These are phyloP conservation scores for Penicillium sp. DNA, from an alignment of 2,329 filamentous ascomycete genomes.

Conservation along the genomic window DNA sequence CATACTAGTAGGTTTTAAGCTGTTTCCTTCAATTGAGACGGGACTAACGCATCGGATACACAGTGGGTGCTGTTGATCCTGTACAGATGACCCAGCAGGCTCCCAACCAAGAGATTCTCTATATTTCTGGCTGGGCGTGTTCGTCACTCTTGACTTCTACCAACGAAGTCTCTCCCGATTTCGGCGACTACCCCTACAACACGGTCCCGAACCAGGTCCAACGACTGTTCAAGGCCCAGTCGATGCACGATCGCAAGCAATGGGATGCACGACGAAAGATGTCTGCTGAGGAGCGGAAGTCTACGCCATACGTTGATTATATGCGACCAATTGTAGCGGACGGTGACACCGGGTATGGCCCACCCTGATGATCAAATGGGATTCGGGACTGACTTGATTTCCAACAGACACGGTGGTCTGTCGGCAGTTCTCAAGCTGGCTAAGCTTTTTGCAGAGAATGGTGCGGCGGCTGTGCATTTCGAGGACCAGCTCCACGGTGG, in stretches of 20 bases:
- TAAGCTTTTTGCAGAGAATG: slow-evolving; percentile 96
- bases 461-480: slow-evolving; percentile 93
- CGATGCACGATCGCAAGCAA: slow-evolving; percentile 93
- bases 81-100: slow-evolving; percentile 99
- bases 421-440: slow-evolving; percentile 93
- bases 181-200: slow-evolving; percentile 98
- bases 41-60: slow-evolving; percentile 16
- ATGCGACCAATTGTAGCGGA: slow-evolving; percentile 93
- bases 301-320: slow-evolving; percentile 84
- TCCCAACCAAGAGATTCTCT: slow-evolving; percentile 90
- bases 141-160: slow-evolving; percentile 89
- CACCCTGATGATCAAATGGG: not conserved
- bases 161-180: slow-evolving; percentile 96
- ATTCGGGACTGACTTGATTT: slow-evolving; percentile 6
- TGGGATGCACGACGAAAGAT: slow-evolving; percentile 83
- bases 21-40: not conserved
- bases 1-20: slow-evolving; percentile 70
- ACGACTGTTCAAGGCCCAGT: slow-evolving; percentile 91
- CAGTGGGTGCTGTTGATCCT: slow-evolving; percentile 97
- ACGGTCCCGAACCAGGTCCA: slow-evolving; percentile 98
- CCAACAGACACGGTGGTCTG: slow-evolving; percentile 73
- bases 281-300: slow-evolving; percentile 67
- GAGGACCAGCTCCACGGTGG: slow-evolving; percentile 97
- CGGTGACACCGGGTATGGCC: slow-evolving; percentile 73
- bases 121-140: slow-evolving; percentile 96